These are phyloP conservation scores for Monotropa hypopitys DNA, from an alignment of 179 eudicot species.

Conservation along the genomic window DNA sequence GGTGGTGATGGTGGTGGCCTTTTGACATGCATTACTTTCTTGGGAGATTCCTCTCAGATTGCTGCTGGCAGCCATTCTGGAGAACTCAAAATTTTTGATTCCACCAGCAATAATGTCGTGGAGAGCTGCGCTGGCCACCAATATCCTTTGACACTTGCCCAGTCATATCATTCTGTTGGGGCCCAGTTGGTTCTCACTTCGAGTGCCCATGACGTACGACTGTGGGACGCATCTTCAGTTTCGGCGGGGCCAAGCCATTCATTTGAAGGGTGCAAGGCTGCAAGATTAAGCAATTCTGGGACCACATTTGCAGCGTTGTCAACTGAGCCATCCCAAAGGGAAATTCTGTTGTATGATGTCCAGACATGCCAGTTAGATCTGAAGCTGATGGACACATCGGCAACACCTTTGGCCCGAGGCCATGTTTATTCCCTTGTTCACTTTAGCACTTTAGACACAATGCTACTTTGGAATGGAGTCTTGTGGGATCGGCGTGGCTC, in stretches of 20 bases:
- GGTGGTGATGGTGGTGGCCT: conserved; percentile 46
- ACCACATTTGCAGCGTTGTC: conserved; percentile 69
- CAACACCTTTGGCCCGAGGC: conserved; percentile 44
- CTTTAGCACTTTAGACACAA: conserved; percentile 68
- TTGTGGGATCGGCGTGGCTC: conserved; percentile 75
- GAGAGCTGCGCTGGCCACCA: conserved; percentile 67
- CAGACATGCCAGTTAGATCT: conserved; percentile 58
- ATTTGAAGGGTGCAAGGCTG: conserved; percentile 78
- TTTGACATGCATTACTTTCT: conserved; percentile 73
- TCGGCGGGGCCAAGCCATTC: conserved; percentile 73
- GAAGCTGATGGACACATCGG: conserved; percentile 48
- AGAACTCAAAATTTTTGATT: conserved; percentile 78
- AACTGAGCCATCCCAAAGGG: conserved; percentile 45
- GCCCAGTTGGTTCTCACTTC: conserved; percentile 70
- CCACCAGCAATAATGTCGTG: conserved; percentile 48
- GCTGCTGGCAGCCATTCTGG: conserved; percentile 83
- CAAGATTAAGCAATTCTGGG: conserved; percentile 61
- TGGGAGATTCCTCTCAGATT: conserved; percentile 72
- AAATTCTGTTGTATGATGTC: conserved; percentile 68
- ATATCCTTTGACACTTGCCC: conserved; percentile 49
- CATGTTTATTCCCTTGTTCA: conserved; percentile 60
- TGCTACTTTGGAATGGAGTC: conserved; percentile 92
- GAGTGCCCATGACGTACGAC: conserved; percentile 63
- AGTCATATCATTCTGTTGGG: conserved; percentile 45
- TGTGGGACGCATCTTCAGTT: conserved; percentile 83